Base-by-base conservation (phyloP, 2,329 filamentous ascomycete species). In the Cercospora zeina region DNA sequence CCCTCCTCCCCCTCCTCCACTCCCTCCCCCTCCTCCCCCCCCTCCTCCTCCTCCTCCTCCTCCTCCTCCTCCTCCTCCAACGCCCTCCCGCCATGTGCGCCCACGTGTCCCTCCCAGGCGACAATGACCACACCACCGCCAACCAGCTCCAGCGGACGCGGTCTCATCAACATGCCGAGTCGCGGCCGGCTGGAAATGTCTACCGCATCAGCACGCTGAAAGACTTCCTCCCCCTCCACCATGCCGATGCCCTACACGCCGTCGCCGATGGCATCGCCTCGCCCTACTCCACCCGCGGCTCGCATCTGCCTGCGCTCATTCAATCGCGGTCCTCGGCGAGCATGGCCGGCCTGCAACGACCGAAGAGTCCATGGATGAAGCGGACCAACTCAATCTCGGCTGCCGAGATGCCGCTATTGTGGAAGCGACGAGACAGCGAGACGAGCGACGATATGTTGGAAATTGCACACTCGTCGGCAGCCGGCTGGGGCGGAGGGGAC, bases 281-380 rank as follows among this genome's bases (percentile, higher is more conserved):
- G 3, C 66, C 74, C 2, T 68, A 81, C 4, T 77, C 78, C 0
- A 78, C 78, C 30, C 77, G 79, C n/a, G 78, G 78, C 1, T 77
- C 79, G 54, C 72, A 77, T 51, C 71, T 81, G 7, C 77, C 78
- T n/a, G 64, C 64, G 10, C 57, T 75, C 14, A 67, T 75, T 19
- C 64, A 68, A 49, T 50, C 61, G 10, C 67, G 68, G 14, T 72
- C 70, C 7, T 56, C 59, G 21, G 63, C 65, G 10, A 71, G 71
- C 33, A 55, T 69, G 24, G 56, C 64, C n/a, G 61, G 56, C 10
- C 24, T 65, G 16, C 58, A 58, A 21, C 34, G 60, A 45, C 39
- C 59, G 54, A 58, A 59, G 57, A 24, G 59, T 14, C 34, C 37
- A 45, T 50, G 50, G 39, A 21, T 54, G 57, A 27, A 54, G 24